Conservation (phyloP, 129 eudicot species). For the Artemisia annua region DNA sequence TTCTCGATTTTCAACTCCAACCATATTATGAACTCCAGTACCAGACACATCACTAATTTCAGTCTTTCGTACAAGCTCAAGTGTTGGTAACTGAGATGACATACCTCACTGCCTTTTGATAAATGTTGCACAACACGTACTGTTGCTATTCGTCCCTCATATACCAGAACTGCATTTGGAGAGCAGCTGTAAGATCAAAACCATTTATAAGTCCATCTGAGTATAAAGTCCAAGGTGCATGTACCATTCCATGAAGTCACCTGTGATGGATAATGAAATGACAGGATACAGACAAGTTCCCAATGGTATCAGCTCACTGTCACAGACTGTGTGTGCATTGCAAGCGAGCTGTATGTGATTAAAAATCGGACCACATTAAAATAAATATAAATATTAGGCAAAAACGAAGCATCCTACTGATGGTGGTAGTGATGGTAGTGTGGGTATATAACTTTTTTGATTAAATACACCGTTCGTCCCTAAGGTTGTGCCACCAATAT, state of each 20-base stretch:
- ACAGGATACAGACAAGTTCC: conserved; percentile 93
- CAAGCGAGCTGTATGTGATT: conserved; percentile 73
- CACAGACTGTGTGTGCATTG: conserved; percentile 94
- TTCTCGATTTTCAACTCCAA: too few species aligned
- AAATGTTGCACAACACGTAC: conserved; percentile 80
- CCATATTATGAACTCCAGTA: too few species aligned
- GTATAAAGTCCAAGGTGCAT: conserved; percentile 9
- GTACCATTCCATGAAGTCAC: conserved; percentile 30
- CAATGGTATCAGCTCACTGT: conserved; percentile 82
- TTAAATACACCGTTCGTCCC: too few species aligned
- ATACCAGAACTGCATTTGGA: conserved; percentile 88
- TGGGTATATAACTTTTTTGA: too few species aligned
- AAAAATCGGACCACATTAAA: conserved; percentile 13
- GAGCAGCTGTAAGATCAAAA: conserved; percentile 68
- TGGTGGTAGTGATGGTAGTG: too few species aligned
- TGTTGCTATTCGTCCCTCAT: conserved; percentile 80
- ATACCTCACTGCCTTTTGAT: conserved; percentile 94
- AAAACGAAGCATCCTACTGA: background rate
- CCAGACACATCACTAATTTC: too few species aligned
- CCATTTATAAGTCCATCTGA: conserved; percentile 11
- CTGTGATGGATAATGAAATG: conserved; percentile 85
- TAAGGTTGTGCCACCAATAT: too few species aligned
- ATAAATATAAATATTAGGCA: background rate
- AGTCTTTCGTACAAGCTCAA: background rate
- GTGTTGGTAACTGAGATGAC: background rate